Base-by-base conservation (phyloP, 306 rosid species). In the Citrullus amarus region DNA sequence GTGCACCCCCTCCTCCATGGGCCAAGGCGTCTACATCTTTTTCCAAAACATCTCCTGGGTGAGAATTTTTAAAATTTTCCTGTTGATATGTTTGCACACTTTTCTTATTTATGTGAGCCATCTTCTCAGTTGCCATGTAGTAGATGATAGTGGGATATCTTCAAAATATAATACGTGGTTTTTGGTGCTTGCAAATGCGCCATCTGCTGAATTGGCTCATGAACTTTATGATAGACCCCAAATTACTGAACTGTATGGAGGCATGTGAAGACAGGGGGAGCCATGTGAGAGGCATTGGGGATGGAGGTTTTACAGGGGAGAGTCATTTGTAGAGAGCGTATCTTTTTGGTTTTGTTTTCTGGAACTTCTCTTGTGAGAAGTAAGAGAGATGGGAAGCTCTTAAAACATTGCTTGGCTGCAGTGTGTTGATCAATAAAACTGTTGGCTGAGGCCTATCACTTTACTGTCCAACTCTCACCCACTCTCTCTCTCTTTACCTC, bases 1-100 rank as follows among this genome's bases (percentile, higher is more conserved):
- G 80, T 84, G 88, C 89, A 39, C 86, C 96, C 4, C 93, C 96
- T 60, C 88, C 90, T 79, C 97, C 98, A 54, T 95, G 98, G 98
- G 98, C 91, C 9, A 88, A 80, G 81, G 93, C 86, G 17, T 88
- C 92, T 50, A 18, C 90, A 50, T 87, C 96, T 78, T 87, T 90
- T 14, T 85, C 93, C 65, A 86, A 88, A 85, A 76, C 81, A 66
- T 81, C 86, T 74, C 75, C 91, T 38, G 87, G 88, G 97, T 92
- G 89, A 86, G 96, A 83, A 77, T 28, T 50, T 41, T 13, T 32
- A n/a, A 1, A 20, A 32, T n/a, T 51, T 71, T 77, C 34, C 61
- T 7, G 78, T 74, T 73, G 75, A 32, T 77, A 44, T 67, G 67
- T 71, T 12, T 58, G 22, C 69, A 6, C 30, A 46, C 39, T 50